Conservation (phyloP, 164 flowering plant species). For the Dillenia turbinata region DNA sequence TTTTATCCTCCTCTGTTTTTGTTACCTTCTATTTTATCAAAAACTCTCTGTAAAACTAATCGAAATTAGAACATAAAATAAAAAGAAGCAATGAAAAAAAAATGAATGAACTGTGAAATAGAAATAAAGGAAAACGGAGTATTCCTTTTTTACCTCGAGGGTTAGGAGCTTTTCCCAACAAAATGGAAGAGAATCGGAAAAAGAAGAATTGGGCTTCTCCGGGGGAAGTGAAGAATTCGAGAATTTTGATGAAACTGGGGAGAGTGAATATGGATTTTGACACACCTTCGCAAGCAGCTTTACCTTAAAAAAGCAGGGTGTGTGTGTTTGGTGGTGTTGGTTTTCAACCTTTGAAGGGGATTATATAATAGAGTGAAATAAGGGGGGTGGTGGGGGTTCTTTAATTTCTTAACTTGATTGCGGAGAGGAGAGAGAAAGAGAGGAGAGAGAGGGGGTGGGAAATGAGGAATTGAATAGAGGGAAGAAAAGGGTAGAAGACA, state of each 20-base stretch:
- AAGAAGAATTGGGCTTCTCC: slow-evolving; percentile 5
- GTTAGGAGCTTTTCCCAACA: slow-evolving; percentile 23
- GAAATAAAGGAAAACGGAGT: too few species aligned
- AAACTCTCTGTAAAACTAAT: neutral
- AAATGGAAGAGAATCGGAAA: slow-evolving; percentile 15
- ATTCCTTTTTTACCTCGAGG: slow-evolving; percentile 17
- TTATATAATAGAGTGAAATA: slow-evolving; percentile 47
- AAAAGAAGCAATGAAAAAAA: too few species aligned
- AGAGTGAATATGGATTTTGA: slow-evolving; percentile 7
- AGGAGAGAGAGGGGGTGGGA: slow-evolving; percentile 26
- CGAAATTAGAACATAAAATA: neutral
- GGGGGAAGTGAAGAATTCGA: slow-evolving; percentile 17
- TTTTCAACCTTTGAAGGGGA: slow-evolving; percentile 27
- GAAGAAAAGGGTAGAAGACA: slow-evolving; percentile 65
- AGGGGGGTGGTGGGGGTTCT: slow-evolving; percentile 29
- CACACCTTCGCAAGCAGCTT: neutral
- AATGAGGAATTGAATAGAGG: slow-evolving; percentile 23
- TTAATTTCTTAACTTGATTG: slow-evolving; percentile 55
- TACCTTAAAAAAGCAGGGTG: slow-evolving; percentile 9
- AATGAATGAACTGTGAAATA: too few species aligned
- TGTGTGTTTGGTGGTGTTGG: slow-evolving; percentile 3
- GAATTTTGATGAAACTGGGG: slow-evolving; percentile 5
- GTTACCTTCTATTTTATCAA: neutral
- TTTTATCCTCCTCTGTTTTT: slow-evolving; percentile 1
- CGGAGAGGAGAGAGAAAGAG: slow-evolving; percentile 23